Conservation (phyloP, 345 rosid genomes). For the Toxicodendron radicans region DNA sequence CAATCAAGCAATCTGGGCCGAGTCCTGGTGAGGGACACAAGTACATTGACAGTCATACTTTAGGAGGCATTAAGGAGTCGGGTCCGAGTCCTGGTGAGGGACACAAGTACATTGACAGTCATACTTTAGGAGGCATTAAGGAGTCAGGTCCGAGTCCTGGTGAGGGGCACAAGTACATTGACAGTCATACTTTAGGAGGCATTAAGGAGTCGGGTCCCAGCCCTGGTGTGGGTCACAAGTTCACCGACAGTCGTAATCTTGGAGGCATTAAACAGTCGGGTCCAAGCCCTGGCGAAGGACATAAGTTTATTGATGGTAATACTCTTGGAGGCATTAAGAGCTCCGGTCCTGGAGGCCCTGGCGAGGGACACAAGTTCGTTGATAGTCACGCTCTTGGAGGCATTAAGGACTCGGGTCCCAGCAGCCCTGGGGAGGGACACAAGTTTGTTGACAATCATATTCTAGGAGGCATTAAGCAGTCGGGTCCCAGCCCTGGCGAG, state of each 20-base stretch:
- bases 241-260: constrained; percentile 12
- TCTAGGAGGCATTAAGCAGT: constrained; percentile 33
- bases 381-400: constrained; percentile 23
- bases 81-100: constrained; percentile 42
- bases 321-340: constrained; percentile 43
- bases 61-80: constrained; percentile 36
- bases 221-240: constrained; percentile 42
- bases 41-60: constrained; percentile 16
- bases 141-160: constrained; percentile 43
- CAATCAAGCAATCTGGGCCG: constrained; percentile 43
- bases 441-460: constrained; percentile 16
- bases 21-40: constrained; percentile 42
- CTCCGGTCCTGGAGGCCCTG: constrained; percentile 34
- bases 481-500: constrained; percentile 36
- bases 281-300: constrained; percentile 48
- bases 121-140: constrained; percentile 30
- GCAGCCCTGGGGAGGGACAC: constrained; percentile 39
- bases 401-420: constrained; percentile 40
- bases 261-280: constrained; percentile 42
- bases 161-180: constrained; percentile 36
- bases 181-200: constrained; percentile 24
- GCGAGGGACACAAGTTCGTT: constrained; percentile 37
- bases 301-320: neutral
- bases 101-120: constrained; percentile 29
- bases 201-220: constrained; percentile 41